Evolutionary conservation across 1,284 basidiomycete genomes (phyloP), one percentile per base, ranked within the genome.

Genomic region (Laetiporus sulphureus): DNA sequence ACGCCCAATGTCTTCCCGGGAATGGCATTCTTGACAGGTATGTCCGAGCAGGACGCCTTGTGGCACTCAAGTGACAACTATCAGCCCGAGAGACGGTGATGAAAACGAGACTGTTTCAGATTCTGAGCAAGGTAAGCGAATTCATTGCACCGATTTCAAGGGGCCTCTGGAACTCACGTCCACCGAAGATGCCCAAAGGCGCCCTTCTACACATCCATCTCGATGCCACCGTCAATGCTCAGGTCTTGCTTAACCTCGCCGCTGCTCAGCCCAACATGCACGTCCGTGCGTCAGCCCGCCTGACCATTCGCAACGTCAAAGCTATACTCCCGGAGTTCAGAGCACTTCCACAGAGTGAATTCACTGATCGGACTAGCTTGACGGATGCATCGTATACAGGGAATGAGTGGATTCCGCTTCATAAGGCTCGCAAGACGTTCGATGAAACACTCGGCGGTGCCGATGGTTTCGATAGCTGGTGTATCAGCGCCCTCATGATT

Each of bases 141-240:
- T 10, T 5, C n/a, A 15, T 21, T 4, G n/a, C n/a, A n/a, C n/a
- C n/a, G n/a, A n/a, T n/a, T n/a, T n/a, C n/a, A n/a, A n/a, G n/a
- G n/a, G n/a, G n/a, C n/a, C n/a, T n/a, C n/a, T n/a, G n/a, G n/a
- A n/a, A 43, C 13, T 31, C 22, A 21, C 36, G 32, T 36, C 15
- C 31, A 10, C 20, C n/a, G n/a, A n/a, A 29, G 82, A 84, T 87
- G 79, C 83, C 83, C 8, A 87, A 87, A 59, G 84, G 84, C 34
- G 82, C 71, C 0, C 66, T 86, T 4, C 65, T 87, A 13, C 84
- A 87, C 53, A 75, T 69, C 0, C 84, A 87, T 54, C 65, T 86
- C 7, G 83, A 84, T 51, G 75, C 79, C 11, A 83, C 75, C 2
- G 81, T 85, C 25, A 73, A 82, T 44, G 67, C 65, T 1, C 55